phyloP scores from a whole-genome alignment of 345 rosid species.

The Eucalyptus caleyi region DNA sequence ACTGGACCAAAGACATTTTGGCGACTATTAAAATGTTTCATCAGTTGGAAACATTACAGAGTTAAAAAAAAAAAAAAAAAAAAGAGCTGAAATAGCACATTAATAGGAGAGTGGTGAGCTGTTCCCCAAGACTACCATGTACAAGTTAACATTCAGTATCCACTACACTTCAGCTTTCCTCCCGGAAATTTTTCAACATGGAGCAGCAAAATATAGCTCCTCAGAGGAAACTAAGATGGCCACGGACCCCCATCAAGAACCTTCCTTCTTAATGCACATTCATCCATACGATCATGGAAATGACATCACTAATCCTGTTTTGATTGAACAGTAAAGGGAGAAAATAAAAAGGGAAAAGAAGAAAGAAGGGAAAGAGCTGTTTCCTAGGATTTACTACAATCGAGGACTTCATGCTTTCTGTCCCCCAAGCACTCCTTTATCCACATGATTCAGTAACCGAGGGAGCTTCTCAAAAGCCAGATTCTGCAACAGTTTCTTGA shows the following conservation, averaged over 20 bases:
- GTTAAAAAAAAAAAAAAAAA: background rate
- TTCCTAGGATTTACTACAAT: background rate
- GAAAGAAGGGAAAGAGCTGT: background rate
- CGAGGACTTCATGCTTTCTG: background rate
- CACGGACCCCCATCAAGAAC: constrained; percentile 28
- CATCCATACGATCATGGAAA: constrained; percentile 3
- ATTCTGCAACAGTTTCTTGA: background rate
- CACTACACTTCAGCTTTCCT: background rate
- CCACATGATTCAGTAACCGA: background rate
- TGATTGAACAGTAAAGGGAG: background rate
- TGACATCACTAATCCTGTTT: background rate
- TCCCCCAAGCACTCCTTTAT: background rate
- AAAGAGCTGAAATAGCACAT: background rate
- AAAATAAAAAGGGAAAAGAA: background rate
- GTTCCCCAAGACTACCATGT: background rate
- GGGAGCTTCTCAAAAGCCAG: background rate
- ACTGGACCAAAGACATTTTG: background rate
- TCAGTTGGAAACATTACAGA: background rate
- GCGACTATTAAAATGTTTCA: background rate
- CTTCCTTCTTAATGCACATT: constrained; percentile 31
- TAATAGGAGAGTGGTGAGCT: background rate
- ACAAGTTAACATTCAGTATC: background rate
- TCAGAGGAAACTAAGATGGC: constrained; percentile 8
- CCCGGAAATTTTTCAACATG: constrained; percentile 2
- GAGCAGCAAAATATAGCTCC: constrained; percentile 59